Conservation (phyloP, 2,329 filamentous ascomycete species). For the Sporothrix mexicana region DNA sequence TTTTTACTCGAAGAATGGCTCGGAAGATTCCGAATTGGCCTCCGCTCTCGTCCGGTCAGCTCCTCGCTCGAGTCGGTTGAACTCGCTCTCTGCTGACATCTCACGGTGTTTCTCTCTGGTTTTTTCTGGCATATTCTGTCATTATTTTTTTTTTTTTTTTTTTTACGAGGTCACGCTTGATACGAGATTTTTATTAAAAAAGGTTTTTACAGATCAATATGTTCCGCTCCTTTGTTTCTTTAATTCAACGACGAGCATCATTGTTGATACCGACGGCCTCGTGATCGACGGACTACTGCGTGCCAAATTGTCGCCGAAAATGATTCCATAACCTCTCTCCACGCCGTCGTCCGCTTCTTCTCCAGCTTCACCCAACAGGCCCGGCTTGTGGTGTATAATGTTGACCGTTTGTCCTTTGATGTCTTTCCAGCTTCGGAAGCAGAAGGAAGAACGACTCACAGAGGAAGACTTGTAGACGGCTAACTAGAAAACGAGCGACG, state of each 20-base stretch:
- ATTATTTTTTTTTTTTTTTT: not conserved
- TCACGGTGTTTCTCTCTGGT: too few species aligned
- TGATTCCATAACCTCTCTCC: conserved; percentile 1
- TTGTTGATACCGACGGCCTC: not conserved
- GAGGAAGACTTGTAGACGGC: not conserved
- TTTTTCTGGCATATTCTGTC: not conserved
- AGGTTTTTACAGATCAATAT: too few species aligned
- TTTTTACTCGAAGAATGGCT: not conserved
- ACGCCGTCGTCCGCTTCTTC: not conserved
- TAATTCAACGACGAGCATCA: not conserved
- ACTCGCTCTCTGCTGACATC: not conserved
- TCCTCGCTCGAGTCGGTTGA: conserved; percentile 2
- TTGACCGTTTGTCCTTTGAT: not conserved
- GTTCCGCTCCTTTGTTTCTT: not conserved
- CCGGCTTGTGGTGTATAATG: not conserved
- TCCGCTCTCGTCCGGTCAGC: not conserved
- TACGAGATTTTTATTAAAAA: too few species aligned
- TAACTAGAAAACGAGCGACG: not conserved
- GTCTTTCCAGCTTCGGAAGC: not conserved
- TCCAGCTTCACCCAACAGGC: not conserved
- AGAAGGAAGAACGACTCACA: not conserved
- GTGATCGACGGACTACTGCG: not conserved
- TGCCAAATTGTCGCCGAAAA: not conserved
- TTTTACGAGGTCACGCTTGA: not conserved
- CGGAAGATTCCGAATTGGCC: not conserved